A percentile compares a stretch with the other conserved stretches of the same genome.
These are phyloP conservation scores for Astrothelium subdiscretum DNA, from an alignment of 495 filamentous ascomycete species.

Conservation along the genomic window DNA sequence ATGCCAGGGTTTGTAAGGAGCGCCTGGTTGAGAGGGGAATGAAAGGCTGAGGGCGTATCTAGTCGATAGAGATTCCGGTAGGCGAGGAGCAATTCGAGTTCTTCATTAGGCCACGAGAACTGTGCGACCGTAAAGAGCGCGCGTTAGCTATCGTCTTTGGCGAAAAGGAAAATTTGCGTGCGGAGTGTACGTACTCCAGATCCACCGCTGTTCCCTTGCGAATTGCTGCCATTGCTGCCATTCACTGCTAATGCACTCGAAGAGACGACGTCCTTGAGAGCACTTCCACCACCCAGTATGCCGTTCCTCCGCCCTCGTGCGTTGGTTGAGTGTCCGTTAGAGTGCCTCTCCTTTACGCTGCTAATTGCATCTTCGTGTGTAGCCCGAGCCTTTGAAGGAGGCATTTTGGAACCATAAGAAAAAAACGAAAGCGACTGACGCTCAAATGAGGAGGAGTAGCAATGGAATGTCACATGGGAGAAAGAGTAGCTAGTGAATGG, in stretches of 20 bases:
- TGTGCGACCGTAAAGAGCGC: slow-evolving; percentile 22
- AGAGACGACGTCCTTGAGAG: slow-evolving; percentile 27
- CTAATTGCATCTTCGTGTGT: slow-evolving; percentile 13
- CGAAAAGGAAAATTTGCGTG: not conserved
- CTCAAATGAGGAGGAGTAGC: not conserved
- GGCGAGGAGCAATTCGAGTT: slow-evolving; percentile 59
- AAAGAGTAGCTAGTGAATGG: not conserved
- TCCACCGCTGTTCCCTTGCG: slow-evolving; percentile 14
- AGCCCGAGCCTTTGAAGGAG: slow-evolving; percentile 16
- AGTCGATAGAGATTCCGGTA: slow-evolving; percentile 73
- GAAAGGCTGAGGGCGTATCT: slow-evolving; percentile 55
- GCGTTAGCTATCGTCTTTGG: not conserved
- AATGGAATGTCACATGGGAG: not conserved
- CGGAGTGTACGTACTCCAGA: slow-evolving; percentile 19
- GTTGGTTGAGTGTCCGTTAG: slow-evolving; percentile 6
- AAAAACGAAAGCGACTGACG: not conserved
- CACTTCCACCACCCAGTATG: slow-evolving; percentile 15
- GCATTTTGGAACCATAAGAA: slow-evolving; percentile 10
- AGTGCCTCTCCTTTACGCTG: slow-evolving; percentile 9
- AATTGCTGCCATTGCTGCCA: slow-evolving; percentile 5
- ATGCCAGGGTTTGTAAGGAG: slow-evolving; percentile 59
- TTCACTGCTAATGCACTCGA: slow-evolving; percentile 13
- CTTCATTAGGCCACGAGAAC: slow-evolving; percentile 68
- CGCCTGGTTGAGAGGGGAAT: slow-evolving; percentile 57
- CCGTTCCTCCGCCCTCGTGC: slow-evolving; percentile 5